Evolutionary conservation across 169 alveolate genomes (phyloP).

Genomic region (Theileria orientalis): DNA sequence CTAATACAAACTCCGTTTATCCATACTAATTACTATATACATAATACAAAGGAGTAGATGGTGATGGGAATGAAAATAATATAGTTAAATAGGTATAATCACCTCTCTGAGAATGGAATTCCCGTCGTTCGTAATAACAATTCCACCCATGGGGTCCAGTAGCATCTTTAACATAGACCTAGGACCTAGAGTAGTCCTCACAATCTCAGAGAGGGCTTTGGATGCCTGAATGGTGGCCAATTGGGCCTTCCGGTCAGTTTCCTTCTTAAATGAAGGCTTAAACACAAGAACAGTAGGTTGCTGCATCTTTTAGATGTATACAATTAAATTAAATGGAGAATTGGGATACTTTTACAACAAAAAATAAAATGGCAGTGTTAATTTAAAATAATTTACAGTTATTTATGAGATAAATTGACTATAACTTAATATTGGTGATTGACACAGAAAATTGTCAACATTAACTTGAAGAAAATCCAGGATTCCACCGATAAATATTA

Average conservation of each 20-base stretch:
- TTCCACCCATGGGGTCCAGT: conserved; percentile 99
- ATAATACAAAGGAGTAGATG: too few species aligned
- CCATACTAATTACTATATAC: too few species aligned
- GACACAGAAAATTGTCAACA: too few species aligned
- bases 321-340: not conserved
- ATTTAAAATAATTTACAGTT: too few species aligned
- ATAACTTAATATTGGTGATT: too few species aligned
- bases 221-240: conserved; percentile 90
- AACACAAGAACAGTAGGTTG: conserved; percentile 76
- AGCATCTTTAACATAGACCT: conserved; percentile 98
- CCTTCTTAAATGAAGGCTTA: conserved; percentile 80
- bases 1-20: too few species aligned
- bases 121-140: conserved; percentile 97
- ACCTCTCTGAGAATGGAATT: conserved; percentile 96
- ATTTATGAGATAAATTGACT: too few species aligned
- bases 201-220: conserved; percentile 95
- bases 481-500: not conserved
- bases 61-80: not conserved
- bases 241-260: conserved; percentile 82
- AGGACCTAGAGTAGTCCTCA: conserved; percentile 98
- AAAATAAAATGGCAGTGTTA: too few species aligned
- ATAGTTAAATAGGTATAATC: not conserved
- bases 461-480: too few species aligned
- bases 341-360: not conserved
- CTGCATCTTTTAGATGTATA: too few species aligned